Evolutionary conservation across 805 yeast species (phyloP).

Genomic region (Candida ulmi): DNA sequence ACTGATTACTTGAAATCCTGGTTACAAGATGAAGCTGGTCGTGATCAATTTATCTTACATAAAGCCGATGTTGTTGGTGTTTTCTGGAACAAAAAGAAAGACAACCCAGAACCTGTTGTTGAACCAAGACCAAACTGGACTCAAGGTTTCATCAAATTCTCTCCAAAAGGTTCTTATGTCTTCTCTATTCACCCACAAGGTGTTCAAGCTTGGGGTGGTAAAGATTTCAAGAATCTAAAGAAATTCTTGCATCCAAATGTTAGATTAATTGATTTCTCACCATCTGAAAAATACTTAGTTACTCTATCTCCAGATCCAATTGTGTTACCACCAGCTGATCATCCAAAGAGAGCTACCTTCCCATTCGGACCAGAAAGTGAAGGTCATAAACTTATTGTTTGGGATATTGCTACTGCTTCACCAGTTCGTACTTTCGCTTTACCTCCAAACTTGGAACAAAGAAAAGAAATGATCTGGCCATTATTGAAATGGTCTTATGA

Average conservation of each 20-base stretch:
- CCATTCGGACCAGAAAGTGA: constrained; percentile 85
- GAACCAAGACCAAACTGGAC: constrained; percentile 86
- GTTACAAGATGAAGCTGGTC: constrained; percentile 82
- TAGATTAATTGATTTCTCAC: constrained; percentile 85
- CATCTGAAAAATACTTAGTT: constrained; percentile 83
- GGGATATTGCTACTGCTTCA: constrained; percentile 83
- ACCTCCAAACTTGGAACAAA: constrained; percentile 62
- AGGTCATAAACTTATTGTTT: constrained; percentile 89
- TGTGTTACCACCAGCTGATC: constrained; percentile 56
- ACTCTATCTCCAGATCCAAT: constrained; percentile 88
- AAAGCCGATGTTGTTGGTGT: constrained; percentile 76
- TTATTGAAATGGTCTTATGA: constrained; percentile 93
- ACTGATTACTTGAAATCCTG: constrained; percentile 83
- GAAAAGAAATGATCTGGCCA: constrained; percentile 86
- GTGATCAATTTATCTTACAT: constrained; percentile 87
- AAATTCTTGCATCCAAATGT: constrained; percentile 88
- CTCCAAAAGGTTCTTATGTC: constrained; percentile 88
- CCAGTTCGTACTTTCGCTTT: constrained; percentile 88
- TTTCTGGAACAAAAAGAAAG: constrained; percentile 74
- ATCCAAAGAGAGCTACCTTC: constrained; percentile 58
- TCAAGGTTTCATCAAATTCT: constrained; percentile 79
- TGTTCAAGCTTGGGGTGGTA: constrained; percentile 95
- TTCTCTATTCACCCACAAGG: constrained; percentile 92
- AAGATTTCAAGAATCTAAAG: constrained; percentile 61
- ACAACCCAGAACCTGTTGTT: constrained; percentile 68